Evolutionary conservation across 2,329 filamentous ascomycete species (phyloP), one percentile per base, ranked within the genome.

Genomic region (Penicillium sp.): DNA sequence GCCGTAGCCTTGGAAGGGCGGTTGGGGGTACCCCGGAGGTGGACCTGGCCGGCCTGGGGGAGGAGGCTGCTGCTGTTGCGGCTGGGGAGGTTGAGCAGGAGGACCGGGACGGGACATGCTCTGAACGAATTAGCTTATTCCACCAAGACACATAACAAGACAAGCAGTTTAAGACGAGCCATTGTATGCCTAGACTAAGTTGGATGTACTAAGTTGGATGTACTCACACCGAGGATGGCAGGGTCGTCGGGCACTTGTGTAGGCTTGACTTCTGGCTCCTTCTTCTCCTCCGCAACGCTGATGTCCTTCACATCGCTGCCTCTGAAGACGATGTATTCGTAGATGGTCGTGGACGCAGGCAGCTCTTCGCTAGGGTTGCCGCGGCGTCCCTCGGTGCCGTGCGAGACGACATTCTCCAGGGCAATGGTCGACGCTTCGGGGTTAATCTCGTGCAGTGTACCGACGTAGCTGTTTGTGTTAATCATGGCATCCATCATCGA

Each of bases 221-320:
- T n/a, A 92, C 94, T 91, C 88, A 99, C 94, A 72, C 90, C 91
- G 63, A 99, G 84, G 68, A 99, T 97, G 54, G 94, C 94, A 69
- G 94, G 94, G 76, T 99, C 94, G 77, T 96, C 89, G 7, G 92
- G 92, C 67, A 96, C 85, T 62, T 86, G 84, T 52, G 89, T 87
- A 59, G 87, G 87, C 66, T 87, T 85, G 62, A 86, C 86, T 70
- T 91, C 86, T 66, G 85, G 84, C 61, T 85, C 79, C 65, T 85
- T 83, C 42, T 89, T 85, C 47, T 87, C 83, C 66, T 96, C 89
- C 68, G 96, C 92, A 68, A 99, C 93, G 67, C 91, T 89, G 67
- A 99, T 82, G 74, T 99, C 94, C 77, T 99, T 99, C 70, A 99
- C 94, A 79, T 99, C 94, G 74, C 91, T 97, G 66, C 94, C 94